Evolutionary conservation across 257 asterid genomes (phyloP), one percentile per base, ranked within the genome.

Genomic region (Scutellaria galericulata): DNA sequence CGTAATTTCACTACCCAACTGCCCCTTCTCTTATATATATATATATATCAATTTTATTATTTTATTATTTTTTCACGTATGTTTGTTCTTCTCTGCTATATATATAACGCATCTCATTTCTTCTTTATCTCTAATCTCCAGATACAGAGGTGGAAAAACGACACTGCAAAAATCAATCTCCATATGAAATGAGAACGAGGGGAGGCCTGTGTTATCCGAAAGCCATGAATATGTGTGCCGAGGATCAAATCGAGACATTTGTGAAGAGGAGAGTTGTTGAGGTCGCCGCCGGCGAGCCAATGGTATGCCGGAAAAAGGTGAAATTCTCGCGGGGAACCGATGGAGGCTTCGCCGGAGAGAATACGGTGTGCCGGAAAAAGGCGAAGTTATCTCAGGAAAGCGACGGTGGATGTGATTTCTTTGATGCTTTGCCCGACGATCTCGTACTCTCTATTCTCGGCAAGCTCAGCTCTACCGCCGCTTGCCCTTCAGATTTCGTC

Each of bases 381-480:
- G 37, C 37, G 37, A 31, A 4, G 37, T 31, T 31, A 2, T 3
- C 37, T 4, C 5, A 31, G 37, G 37, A 31, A 31, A 24, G 2
- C 11, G 64, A 68, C 68, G 74, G 56, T 2, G 75, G 53, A 2
- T 37, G 57, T 12, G 95, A 90, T 42, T 83, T 83, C 18, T 86
- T 93, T 54, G 92, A 93, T 63, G 80, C 81, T 3, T 82, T 93
- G 68, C 98, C 97, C 24, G 97, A 93, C 63, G 98, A 93, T 83
- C 79, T 93, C 1, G 79, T 93, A 3, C 62, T 90, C 0, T 81
- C 61, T 45, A 82, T 93, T 58, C 89, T 90, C 72, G 73, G 77
- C 54, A 90, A 82, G 55, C 89, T 93, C 74, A 77, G 81, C 77
- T 75, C 89, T 14, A 75, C 88, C 68, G 96, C 93, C 22, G 31